phyloP scores from a whole-genome alignment of 805 yeast species.

The Candida koratica region DNA sequence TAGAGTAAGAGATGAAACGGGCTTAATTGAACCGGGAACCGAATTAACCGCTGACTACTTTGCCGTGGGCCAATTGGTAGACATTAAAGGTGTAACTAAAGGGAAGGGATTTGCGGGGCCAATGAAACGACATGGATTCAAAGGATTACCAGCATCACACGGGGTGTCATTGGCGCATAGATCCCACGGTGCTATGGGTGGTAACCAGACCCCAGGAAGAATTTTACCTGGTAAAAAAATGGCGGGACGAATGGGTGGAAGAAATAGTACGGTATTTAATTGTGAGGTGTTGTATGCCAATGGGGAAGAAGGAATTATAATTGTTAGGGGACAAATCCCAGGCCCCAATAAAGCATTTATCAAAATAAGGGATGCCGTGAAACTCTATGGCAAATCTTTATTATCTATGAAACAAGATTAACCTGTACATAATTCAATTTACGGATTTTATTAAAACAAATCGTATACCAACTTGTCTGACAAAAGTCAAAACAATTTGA shows the following conservation, averaged over 20 bases:
- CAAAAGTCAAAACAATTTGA: conserved; percentile 8
- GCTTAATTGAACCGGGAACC: conserved; percentile 73
- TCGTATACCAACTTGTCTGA: background rate
- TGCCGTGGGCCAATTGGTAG: conserved; percentile 77
- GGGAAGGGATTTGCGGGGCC: conserved; percentile 99
- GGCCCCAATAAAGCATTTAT: conserved; percentile 81
- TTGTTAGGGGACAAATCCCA: conserved; percentile 76
- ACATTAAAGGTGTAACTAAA: conserved; percentile 70
- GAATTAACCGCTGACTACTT: conserved; percentile 81
- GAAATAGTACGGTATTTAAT: conserved; percentile 69
- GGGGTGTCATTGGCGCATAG: conserved; percentile 94
- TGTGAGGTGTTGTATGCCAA: conserved; percentile 73
- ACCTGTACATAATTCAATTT: conserved; percentile 3
- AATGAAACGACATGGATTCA: conserved; percentile 90
- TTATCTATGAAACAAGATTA: conserved; percentile 13
- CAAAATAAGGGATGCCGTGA: conserved; percentile 75
- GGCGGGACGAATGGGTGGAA: conserved; percentile 96
- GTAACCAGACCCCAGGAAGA: conserved; percentile 93
- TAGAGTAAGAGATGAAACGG: conserved; percentile 62
- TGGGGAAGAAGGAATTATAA: conserved; percentile 73
- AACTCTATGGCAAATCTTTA: conserved; percentile 40
- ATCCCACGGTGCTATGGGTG: conserved; percentile 97
- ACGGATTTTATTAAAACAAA: background rate
- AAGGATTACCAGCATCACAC: conserved; percentile 88
- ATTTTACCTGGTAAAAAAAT: conserved; percentile 93